Percentiles rank a stretch among this genome's conserved stretches.
Evolutionary conservation across 2,329 filamentous ascomycete genomes (phyloP).

Genomic region (Paracoccidioides lutzii): DNA sequence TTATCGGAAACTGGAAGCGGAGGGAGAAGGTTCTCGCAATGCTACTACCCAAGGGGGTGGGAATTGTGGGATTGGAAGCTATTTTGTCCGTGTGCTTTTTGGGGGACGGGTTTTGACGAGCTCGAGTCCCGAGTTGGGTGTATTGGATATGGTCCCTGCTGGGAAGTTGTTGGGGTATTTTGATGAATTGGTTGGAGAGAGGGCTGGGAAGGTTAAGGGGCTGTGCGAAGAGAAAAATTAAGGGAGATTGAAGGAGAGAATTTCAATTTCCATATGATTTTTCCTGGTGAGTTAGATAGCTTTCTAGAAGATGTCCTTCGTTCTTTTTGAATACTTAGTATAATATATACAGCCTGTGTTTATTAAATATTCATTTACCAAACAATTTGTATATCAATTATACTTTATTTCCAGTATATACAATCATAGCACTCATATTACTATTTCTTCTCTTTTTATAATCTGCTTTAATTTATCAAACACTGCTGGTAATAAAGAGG

Average conservation of each 20-base stretch:
- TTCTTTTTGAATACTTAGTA: too few relatives aligned
- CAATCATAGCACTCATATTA: too few relatives aligned
- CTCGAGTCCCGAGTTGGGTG: slow-evolving; percentile 54
- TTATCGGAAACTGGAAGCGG: slow-evolving; percentile 37
- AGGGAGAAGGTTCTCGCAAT: not conserved
- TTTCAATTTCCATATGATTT: not conserved
- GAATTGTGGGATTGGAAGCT: slow-evolving; percentile 14
- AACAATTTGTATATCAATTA: too few relatives aligned
- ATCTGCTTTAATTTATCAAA: too few relatives aligned
- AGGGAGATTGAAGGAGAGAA: not conserved
- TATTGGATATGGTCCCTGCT: slow-evolving; percentile 57
- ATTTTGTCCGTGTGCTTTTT: slow-evolving; percentile 57
- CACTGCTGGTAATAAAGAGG: too few relatives aligned
- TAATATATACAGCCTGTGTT: too few relatives aligned
- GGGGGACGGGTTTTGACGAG: slow-evolving; percentile 54
- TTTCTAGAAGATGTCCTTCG: too few relatives aligned
- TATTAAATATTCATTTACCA: too few relatives aligned
- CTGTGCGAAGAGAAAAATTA: slow-evolving; percentile 17
- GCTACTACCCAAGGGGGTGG: slow-evolving; percentile 7
- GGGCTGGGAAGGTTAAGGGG: slow-evolving; percentile 31
- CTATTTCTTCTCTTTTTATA: too few relatives aligned
- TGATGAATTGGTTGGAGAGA: slow-evolving; percentile 52
- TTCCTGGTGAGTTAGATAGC: not conserved
- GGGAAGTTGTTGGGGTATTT: slow-evolving; percentile 55
- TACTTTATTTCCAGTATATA: too few relatives aligned